Evolutionary conservation across 1,284 basidiomycete species (phyloP), one percentile per base, ranked within the genome.

Genomic region (Stereum hirsutum): DNA sequence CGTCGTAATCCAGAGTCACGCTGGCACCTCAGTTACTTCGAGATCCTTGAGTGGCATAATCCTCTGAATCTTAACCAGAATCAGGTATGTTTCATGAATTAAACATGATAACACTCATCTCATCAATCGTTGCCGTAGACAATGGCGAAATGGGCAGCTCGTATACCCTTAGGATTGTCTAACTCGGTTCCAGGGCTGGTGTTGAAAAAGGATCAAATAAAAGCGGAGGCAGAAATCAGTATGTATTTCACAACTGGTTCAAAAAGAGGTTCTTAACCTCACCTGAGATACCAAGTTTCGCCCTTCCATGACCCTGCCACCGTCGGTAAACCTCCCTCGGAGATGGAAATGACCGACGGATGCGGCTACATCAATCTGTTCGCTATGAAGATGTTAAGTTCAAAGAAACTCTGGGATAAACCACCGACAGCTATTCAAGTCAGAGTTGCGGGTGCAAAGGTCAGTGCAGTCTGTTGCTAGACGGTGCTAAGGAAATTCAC

Each of bases 311-410:
- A n/a, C n/a, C n/a, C n/a, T n/a, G n/a, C n/a, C n/a, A n/a, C n/a
- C n/a, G n/a, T n/a, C n/a, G n/a, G n/a, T n/a, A 59, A 61, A 42
- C 55, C 54, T 2, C 56, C 62, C 0, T 56, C 53, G 28, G 58
- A 64, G 37, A 57, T 60, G 51, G 55, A 62, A 17, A 68, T 72
- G 64, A 70, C 69, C 0, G 69, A 72, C 44, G 69, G 70, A 0
- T 69, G 65, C 45, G 70, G 70, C 0, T 49, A 65, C 20, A 58
- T 61, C 0, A 69, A 63, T 39, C 47, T 52, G 1, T 51, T 54
- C 0, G 53, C 62, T 3, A 54, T 67, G 32, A 37, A 55, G 5
- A 19, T 32, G 1, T 43, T 70, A 1, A 46, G 55, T n/a, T 44
- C 58, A 0, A 54, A 50, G 23, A 57, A 58, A n/a, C 34, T 55